Evolutionary conservation across 345 rosid species (phyloP).

Genomic region (Pistacia atlantica): DNA sequence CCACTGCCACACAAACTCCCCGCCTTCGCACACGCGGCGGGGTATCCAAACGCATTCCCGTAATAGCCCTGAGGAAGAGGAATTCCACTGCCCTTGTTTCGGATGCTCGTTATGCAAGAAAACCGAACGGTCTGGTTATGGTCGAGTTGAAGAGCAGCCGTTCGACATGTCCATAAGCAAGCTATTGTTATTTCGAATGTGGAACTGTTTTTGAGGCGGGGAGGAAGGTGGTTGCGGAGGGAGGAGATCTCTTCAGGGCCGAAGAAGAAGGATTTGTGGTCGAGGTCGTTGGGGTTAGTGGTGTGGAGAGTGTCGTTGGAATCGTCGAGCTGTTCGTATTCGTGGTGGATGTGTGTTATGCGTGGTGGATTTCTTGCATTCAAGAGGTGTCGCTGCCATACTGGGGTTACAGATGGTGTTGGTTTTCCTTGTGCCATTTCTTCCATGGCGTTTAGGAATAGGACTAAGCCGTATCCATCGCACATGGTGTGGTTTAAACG

Average conservation of each 20-base stretch:
- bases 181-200: constrained; percentile 29
- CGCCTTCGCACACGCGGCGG: too few species aligned
- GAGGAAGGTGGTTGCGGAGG: constrained; percentile 6
- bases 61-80: too few species aligned
- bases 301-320: background rate
- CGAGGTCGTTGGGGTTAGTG: background rate
- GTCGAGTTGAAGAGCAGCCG: too few species aligned
- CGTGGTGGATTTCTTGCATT: constrained; percentile 17
- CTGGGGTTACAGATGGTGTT: background rate
- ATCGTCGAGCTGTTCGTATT: background rate
- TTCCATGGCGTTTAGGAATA: constrained; percentile 10
- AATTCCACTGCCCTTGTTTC: too few species aligned
- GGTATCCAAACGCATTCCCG: too few species aligned
- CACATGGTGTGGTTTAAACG: constrained; percentile 14
- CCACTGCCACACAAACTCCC: too few species aligned
- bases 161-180: constrained; percentile 30
- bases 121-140: too few species aligned
- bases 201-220: constrained; percentile 11
- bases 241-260: constrained; percentile 13
- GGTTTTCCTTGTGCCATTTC: constrained; percentile 13
- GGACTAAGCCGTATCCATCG: background rate
- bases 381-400: constrained; percentile 19
- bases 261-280: constrained; percentile 21
- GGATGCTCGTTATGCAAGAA: too few species aligned
- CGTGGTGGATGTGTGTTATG: constrained; percentile 6